These are phyloP conservation scores for Clathrospora elynae DNA, from an alignment of 2,329 filamentous ascomycete species.

Conservation along the genomic window DNA sequence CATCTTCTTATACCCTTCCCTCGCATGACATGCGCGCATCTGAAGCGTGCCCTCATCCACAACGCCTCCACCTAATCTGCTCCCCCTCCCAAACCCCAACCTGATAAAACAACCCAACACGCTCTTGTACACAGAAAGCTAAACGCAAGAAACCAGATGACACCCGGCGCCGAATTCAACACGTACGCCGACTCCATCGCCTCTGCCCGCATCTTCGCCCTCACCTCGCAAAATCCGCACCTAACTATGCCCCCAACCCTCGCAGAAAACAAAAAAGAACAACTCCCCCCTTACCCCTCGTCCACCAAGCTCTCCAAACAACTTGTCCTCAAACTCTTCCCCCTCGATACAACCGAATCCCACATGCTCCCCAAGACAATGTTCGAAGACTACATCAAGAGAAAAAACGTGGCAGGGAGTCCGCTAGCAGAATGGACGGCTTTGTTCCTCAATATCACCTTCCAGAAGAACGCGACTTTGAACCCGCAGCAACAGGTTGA, in stretches of 20 bases:
- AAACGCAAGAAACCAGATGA: slow-evolving; percentile 56
- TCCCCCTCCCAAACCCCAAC: slow-evolving; percentile 42
- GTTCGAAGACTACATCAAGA: slow-evolving; percentile 41
- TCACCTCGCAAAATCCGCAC: slow-evolving; percentile 63
- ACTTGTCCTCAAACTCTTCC: slow-evolving; percentile 55
- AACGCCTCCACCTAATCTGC: slow-evolving; percentile 29
- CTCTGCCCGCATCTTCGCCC: slow-evolving; percentile 55
- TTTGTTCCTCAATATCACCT: slow-evolving; percentile 54
- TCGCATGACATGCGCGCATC: no score
- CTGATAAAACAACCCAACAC: slow-evolving; percentile 49
- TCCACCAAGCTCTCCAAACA: slow-evolving; percentile 45
- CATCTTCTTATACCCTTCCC: slow-evolving; percentile 3
- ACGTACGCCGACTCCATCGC: slow-evolving; percentile 76
- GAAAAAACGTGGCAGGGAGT: slow-evolving; percentile 36
- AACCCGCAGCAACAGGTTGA: slow-evolving; percentile 44
- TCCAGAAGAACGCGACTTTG: slow-evolving; percentile 52
- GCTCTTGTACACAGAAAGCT: slow-evolving; percentile 38
- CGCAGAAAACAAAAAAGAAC: slow-evolving; percentile 48
- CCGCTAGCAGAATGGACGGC: slow-evolving; percentile 54
- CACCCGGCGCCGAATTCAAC: slow-evolving; percentile 92
- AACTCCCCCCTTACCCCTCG: slow-evolving; percentile 51
- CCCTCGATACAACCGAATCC: slow-evolving; percentile 54
- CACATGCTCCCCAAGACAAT: slow-evolving; percentile 51
- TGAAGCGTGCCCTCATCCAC: slow-evolving; percentile 26
- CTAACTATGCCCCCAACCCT: slow-evolving; percentile 77